These are phyloP conservation scores for Balamuthia mandrillaris DNA, from an alignment of 208 protist species.

Conservation along the genomic window DNA sequence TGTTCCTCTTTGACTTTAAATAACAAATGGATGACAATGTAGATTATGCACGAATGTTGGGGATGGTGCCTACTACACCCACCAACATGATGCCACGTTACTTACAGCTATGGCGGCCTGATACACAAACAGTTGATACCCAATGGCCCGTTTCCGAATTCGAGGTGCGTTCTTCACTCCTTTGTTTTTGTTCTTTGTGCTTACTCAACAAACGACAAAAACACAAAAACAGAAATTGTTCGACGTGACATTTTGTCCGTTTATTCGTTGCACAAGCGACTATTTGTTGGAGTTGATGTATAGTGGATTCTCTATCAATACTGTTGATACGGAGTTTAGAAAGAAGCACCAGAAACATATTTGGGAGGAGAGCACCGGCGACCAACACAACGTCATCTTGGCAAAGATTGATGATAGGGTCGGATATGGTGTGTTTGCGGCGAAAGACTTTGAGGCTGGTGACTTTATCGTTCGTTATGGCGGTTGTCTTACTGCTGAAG, in stretches of 20 bases:
- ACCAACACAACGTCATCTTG: not conserved
- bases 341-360: not conserved
- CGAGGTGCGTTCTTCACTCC: no score
- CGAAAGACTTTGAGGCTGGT: slow-evolving; percentile 11
- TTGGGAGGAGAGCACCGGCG: not conserved
- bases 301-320: slow-evolving; percentile 6
- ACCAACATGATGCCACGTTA: slow-evolving; percentile 3
- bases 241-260: not conserved
- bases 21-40: no score
- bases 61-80: slow-evolving; percentile 1
- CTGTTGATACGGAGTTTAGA: slow-evolving; percentile 1
- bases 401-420: slow-evolving; percentile 17
- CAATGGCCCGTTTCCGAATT: slow-evolving; percentile 2
- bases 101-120: not conserved
- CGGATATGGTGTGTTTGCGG: slow-evolving; percentile 19
- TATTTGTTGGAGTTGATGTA: slow-evolving; percentile 41
- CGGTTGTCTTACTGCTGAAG: not conserved
- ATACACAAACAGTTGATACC: not conserved
- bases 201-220: no score
- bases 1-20: no score
- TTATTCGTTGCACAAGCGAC: not conserved
- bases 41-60: slow-evolving; percentile 39
- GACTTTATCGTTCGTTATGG: slow-evolving; percentile 24
- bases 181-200: no score
- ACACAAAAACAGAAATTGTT: no score